Base-by-base conservation (phyloP, 169 alveolate genomes). In the Eimeria mitis region DNA sequence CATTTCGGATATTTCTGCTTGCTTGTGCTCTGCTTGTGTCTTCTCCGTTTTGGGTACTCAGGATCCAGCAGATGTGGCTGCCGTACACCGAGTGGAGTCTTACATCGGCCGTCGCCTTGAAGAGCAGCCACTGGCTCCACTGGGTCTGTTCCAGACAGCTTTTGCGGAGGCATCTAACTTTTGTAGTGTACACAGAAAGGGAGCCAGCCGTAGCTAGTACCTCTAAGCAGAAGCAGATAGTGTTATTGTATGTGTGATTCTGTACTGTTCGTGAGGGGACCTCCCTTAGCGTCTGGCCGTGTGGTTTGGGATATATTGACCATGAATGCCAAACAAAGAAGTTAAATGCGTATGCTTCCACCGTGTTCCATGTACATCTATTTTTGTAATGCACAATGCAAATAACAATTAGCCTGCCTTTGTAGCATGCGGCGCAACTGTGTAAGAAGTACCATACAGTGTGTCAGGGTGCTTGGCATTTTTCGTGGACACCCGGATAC, bases 111-210 rank as follows among this genome's bases (percentile, higher is more conserved):
- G 65, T 3, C 92, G 92, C 44, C 83, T 87, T 42, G 83, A 87
- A 63, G 92, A 87, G 92, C 92, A 63, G 83, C 92, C 92, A 40
- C 92, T 87, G 4, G 54, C 92, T 49, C 81, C 78, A 23, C 49
- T 83, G 75, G 90, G 90, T 83, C 90, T 21, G 90, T 54, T 37
- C 13, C 52, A 83, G 34, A 83, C 13, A 34, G 34, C 23, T 5
- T 78, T 75, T 40, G 61, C 63, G 11, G 44, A 42, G 34, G 78
- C 78, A 34, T 13, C 34, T 40, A 5, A 21, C 5, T 21, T 73
- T 37, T 23, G 28, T 73, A 16, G 21, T 40, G 56, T n/a, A 19
- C 31, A 11, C 34, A 31, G 54, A 40, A 3, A 40, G 34, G 78
- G 56, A 40, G 6, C 4, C 83, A 37, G 52, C 56, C 21, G 54